Evolutionary conservation across 2,329 filamentous ascomycete species (phyloP), one percentile per base, ranked within the genome.

Genomic region (Pezicula neosporulosa): DNA sequence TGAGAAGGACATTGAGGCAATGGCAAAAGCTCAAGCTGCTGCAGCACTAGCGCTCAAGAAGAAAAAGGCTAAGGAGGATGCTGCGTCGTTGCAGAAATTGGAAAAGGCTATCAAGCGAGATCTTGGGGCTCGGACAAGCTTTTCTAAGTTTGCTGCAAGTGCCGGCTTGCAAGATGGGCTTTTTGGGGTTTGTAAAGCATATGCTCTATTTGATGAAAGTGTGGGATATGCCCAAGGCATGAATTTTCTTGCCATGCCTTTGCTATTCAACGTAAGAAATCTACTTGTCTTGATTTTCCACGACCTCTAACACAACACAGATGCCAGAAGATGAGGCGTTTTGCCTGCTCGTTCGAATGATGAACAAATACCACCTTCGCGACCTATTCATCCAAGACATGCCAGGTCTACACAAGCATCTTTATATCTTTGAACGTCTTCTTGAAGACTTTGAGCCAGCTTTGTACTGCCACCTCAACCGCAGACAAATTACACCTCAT

Each of bases 241-340:
- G 89, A 99, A 97, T 67, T 99, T 99, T 65, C 83, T 99, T 53
- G 89, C 91, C 45, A 97, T 97, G 91, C 94, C 95, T 21, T 70
- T 99, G 16, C 76, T 99, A 1, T 97, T 99, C 73, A 97, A 97
- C 68, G 86, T 89, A 72, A 77, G 85, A 28, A 15, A 39, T 47
- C 39, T 37, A 27, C 9, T 21, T 18, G 24, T 50, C 15, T 18
- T 3, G 19, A 16, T 12, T 15, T 44, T 13, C n/a, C 39, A 18
- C 2, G 57, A 41, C 62, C 55, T 42, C 37, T 68, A 53, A 70
- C 55, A 44, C 10, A 21, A 3, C 52, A 44, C 64, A 89, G 85
- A 96, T 97, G 92, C 89, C 92, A 2, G 93, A 97, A 71, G 91
- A 96, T 66, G 94, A 99, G 71, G 93, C 94, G 0, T 99, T 99